A percentile compares a stretch with the other conserved stretches of the same genome.
phyloP scores from a whole-genome alignment of 2,329 filamentous ascomycete species.

The Dothistroma pini region DNA sequence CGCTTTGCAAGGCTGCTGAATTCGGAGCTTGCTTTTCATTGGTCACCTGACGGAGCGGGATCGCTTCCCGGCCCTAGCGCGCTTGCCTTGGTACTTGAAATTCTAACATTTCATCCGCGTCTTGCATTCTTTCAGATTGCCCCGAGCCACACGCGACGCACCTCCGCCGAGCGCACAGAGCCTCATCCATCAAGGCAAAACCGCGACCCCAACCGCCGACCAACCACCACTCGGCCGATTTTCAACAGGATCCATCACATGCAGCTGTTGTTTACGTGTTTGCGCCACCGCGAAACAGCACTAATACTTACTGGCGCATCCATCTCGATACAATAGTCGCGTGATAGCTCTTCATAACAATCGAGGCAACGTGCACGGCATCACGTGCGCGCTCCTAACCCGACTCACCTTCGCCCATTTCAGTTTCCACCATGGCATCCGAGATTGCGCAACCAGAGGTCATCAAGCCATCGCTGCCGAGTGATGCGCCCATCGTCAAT shows the following conservation, averaged over 20 bases:
- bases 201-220: conserved; percentile 14
- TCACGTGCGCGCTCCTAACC: conserved; percentile 19
- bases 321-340: conserved; percentile 9
- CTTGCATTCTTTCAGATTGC: conserved; percentile 5
- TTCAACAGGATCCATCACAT: background rate
- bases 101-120: conserved; percentile 3
- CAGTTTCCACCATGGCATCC: conserved; percentile 19
- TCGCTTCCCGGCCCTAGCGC: background rate
- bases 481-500: conserved; percentile 21
- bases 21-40: background rate
- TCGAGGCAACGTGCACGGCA: conserved; percentile 14
- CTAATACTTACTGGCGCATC: conserved; percentile 5
- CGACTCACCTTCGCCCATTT: background rate
- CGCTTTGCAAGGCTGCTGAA: background rate
- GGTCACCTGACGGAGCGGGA: background rate
- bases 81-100: background rate
- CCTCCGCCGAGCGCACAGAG: conserved; percentile 14
- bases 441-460: conserved; percentile 22
- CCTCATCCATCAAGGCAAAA: conserved; percentile 15
- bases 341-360: conserved; percentile 8
- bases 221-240: background rate
- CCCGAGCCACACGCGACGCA: conserved; percentile 3
- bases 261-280: conserved; percentile 1
- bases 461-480: conserved; percentile 14
- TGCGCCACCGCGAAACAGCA: conserved; percentile 2